Percentiles rank a stretch among this genome's conserved stretches.
phyloP scores from a whole-genome alignment of 805 yeast species.

The Teunomyces cretensis region DNA sequence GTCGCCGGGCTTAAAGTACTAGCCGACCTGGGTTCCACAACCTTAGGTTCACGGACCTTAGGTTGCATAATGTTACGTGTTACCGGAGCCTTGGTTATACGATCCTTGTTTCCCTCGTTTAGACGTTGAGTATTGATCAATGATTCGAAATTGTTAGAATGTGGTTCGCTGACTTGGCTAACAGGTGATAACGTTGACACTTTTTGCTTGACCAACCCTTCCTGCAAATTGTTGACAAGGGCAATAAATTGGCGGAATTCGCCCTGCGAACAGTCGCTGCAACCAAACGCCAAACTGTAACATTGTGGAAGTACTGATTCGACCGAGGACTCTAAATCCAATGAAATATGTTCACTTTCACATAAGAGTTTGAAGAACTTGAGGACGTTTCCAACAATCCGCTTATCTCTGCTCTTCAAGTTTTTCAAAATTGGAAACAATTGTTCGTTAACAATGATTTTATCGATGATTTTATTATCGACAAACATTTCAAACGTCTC shows the following conservation, averaged over 20 bases:
- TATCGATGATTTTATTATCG: slow-evolving; percentile 62
- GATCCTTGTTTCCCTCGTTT: slow-evolving; percentile 21
- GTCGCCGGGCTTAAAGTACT: not conserved
- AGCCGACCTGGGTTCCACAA: not conserved
- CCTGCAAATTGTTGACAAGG: slow-evolving; percentile 19
- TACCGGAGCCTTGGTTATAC: slow-evolving; percentile 21
- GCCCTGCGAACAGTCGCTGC: slow-evolving; percentile 33
- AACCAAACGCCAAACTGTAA: slow-evolving; percentile 31
- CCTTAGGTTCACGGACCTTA: not conserved
- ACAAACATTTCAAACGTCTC: slow-evolving; percentile 59
- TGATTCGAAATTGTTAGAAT: slow-evolving; percentile 21
- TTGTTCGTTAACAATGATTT: slow-evolving; percentile 69
- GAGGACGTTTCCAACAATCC: slow-evolving; percentile 54
- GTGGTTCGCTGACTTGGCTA: not conserved
- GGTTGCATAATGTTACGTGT: slow-evolving; percentile 23
- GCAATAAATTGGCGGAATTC: slow-evolving; percentile 33
- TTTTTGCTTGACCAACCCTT: slow-evolving; percentile 11
- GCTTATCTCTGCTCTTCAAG: slow-evolving; percentile 74
- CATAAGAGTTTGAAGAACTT: slow-evolving; percentile 52
- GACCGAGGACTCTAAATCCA: slow-evolving; percentile 29
- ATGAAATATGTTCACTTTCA: slow-evolving; percentile 38
- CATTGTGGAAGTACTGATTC: slow-evolving; percentile 32
- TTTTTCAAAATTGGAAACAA: slow-evolving; percentile 75
- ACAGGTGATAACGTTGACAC: slow-evolving; percentile 8
- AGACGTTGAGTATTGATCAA: slow-evolving; percentile 30